These are phyloP conservation scores for Phytophthora tubulina DNA, from an alignment of 352 stramenopile genomes.

Conservation along the genomic window DNA sequence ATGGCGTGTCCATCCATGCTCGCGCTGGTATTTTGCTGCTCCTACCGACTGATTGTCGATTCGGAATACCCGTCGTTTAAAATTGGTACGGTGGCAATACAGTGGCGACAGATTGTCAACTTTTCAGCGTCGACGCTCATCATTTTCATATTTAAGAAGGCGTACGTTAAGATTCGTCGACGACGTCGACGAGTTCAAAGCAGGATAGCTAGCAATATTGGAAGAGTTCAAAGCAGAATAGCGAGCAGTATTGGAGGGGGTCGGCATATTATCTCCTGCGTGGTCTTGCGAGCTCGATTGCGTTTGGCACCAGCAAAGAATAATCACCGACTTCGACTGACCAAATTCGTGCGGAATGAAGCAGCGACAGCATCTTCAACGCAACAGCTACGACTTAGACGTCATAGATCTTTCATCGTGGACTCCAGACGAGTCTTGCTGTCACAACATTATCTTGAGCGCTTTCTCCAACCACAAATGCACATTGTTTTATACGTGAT, in stretches of 20 bases:
- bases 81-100: constrained; percentile 20
- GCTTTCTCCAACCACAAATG: not conserved
- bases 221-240: not conserved
- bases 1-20: constrained; percentile 41
- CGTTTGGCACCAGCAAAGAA: not conserved
- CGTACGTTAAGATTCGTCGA: constrained; percentile 8
- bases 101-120: constrained; percentile 35
- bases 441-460: not conserved
- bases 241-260: constrained; percentile 2
- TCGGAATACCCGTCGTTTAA: constrained; percentile 11
- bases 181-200: constrained; percentile 3
- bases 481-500: constrained; percentile 2
- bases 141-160: constrained; percentile 41
- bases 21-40: constrained; percentile 32
- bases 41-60: constrained; percentile 28
- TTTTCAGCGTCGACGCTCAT: constrained; percentile 39
- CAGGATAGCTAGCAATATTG: not conserved
- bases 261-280: constrained; percentile 36
- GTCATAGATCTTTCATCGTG: constrained; percentile 22
- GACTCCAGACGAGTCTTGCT: constrained; percentile 20
- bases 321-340: constrained; percentile 15
- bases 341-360: constrained; percentile 7
- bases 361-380: not conserved
- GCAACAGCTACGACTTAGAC: constrained; percentile 23
- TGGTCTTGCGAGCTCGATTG: constrained; percentile 35